Conservation (phyloP, 2,329 filamentous ascomycete species). For the Daldinia sp. region DNA sequence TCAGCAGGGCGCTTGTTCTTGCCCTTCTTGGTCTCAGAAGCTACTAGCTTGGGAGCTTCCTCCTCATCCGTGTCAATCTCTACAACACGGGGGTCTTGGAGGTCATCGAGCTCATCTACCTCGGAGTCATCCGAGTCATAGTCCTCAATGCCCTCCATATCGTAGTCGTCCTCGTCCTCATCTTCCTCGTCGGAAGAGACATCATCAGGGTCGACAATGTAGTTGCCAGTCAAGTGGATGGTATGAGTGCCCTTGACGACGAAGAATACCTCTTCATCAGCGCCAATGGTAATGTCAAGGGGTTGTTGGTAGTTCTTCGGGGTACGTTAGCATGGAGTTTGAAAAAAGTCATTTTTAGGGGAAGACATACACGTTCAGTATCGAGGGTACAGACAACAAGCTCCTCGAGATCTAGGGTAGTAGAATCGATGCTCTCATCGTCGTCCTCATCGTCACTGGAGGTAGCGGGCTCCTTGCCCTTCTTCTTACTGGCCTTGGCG, state of each 20-base stretch:
- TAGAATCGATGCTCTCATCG: constrained; percentile 69
- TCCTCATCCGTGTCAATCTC: constrained; percentile 86
- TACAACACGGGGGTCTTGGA: constrained; percentile 83
- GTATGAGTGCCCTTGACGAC: constrained; percentile 89
- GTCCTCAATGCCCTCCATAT: constrained; percentile 75
- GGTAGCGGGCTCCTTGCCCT: constrained; percentile 77
- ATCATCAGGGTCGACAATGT: constrained; percentile 79
- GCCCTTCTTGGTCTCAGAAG: constrained; percentile 69
- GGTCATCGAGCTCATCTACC: constrained; percentile 80
- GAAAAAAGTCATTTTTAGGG: constrained; percentile 18
- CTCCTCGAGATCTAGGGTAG: constrained; percentile 80
- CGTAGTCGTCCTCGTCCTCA: constrained; percentile 77
- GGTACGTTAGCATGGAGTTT: constrained; percentile 45
- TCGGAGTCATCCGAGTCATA: constrained; percentile 76
- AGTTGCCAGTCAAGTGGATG: constrained; percentile 95
- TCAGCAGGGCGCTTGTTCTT: constrained; percentile 96
- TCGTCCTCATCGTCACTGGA: constrained; percentile 56
- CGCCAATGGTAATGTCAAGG: constrained; percentile 89
- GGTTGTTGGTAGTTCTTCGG: constrained; percentile 91
- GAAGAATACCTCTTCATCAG: constrained; percentile 93
- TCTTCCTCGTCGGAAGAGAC: constrained; percentile 72
- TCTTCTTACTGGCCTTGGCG: constrained; percentile 75
- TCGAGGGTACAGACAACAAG: constrained; percentile 96
- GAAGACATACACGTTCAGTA: constrained; percentile 80
- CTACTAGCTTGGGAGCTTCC: constrained; percentile 72